phyloP scores from a whole-genome alignment of 805 yeast species.

The Barnettozyma sp. region DNA sequence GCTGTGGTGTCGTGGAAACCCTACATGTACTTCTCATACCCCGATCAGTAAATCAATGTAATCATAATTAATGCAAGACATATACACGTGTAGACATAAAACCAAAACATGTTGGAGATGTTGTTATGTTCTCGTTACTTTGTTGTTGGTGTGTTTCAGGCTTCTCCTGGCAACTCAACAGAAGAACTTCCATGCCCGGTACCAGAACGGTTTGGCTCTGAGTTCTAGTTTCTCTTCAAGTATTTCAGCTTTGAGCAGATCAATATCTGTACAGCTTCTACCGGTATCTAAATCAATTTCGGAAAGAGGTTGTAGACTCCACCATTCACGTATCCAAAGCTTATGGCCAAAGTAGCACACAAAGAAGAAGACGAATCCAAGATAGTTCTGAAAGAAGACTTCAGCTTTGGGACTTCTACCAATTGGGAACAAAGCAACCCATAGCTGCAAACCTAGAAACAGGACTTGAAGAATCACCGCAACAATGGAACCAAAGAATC shows the following conservation, averaged over 20 bases:
- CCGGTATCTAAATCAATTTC: constrained; percentile 60
- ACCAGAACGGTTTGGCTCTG: constrained; percentile 38
- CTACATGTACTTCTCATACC: too few species aligned
- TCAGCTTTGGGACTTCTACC: constrained; percentile 29
- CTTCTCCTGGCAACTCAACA: too few species aligned
- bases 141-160: too few species aligned
- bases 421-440: constrained; percentile 43
- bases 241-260: constrained; percentile 47
- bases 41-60: too few species aligned
- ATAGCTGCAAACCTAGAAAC: constrained; percentile 39
- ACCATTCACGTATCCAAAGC: constrained; percentile 36
- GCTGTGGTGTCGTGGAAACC: too few species aligned
- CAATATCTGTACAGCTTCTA: constrained; percentile 53
- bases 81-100: too few species aligned
- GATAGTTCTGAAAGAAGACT: constrained; percentile 34
- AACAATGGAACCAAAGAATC: constrained; percentile 35
- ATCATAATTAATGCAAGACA: too few species aligned
- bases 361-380: constrained; percentile 37
- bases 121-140: too few species aligned
- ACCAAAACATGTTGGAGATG: too few species aligned
- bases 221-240: constrained; percentile 49
- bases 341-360: constrained; percentile 36
- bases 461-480: constrained; percentile 31
- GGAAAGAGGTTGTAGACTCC: constrained; percentile 34
- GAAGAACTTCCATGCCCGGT: constrained; percentile 52